phyloP scores from a whole-genome alignment of 805 yeast genomes.

The Wickerhamiella sergipiensis region DNA sequence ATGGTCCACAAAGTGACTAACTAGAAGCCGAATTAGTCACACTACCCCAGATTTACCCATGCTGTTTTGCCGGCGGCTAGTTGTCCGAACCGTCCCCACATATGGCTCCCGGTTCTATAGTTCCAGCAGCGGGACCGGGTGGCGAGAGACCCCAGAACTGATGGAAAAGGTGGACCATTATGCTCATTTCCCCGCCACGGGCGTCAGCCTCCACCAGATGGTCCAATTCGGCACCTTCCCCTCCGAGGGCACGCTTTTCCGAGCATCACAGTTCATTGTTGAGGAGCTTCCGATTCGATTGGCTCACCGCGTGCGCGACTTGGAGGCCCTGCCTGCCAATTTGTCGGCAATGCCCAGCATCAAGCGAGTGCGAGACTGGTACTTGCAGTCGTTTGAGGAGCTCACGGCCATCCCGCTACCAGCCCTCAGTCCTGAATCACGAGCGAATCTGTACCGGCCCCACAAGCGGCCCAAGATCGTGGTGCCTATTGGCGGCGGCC shows the following conservation, averaged over 20 bases:
- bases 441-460: slow-evolving; percentile 18
- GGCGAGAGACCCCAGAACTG: slow-evolving; percentile 25
- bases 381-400: slow-evolving; percentile 76
- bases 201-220: slow-evolving; percentile 76
- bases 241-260: slow-evolving; percentile 60
- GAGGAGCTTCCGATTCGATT: slow-evolving; percentile 79
- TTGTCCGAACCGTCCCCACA: background rate
- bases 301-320: slow-evolving; percentile 74
- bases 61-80: background rate
- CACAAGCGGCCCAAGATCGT: slow-evolving; percentile 10
- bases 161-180: slow-evolving; percentile 45
- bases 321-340: slow-evolving; percentile 68
- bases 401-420: slow-evolving; percentile 55
- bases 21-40: background rate
- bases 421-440: slow-evolving; percentile 29
- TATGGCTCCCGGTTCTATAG: background rate
- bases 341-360: slow-evolving; percentile 63
- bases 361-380: slow-evolving; percentile 70
- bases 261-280: slow-evolving; percentile 72
- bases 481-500: slow-evolving; percentile 9
- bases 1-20: background rate
- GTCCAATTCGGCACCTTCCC: slow-evolving; percentile 80
- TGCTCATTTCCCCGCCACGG: slow-evolving; percentile 68
- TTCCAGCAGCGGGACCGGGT: background rate
- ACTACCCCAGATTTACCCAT: background rate